Conservation (phyloP, 2,329 filamentous ascomycete genomes). For the Leptographium wingfieldii region DNA sequence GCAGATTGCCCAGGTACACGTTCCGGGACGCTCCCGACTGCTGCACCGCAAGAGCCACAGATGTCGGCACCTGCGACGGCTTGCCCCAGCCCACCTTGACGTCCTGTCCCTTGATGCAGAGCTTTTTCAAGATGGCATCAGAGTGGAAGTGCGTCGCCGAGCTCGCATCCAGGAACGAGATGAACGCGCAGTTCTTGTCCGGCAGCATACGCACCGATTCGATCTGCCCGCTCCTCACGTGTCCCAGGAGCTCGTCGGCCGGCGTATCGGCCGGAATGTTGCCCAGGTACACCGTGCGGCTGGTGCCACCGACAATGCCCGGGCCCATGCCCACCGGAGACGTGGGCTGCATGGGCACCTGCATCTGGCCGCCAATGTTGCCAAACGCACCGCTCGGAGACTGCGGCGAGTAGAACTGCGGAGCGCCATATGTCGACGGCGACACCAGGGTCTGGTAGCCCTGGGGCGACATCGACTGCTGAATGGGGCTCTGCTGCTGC, state of each 20-base stretch:
- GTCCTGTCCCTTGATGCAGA: constrained; percentile 95
- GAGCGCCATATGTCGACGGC: constrained; percentile 68
- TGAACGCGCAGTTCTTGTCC: constrained; percentile 99
- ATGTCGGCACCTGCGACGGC: constrained; percentile 93
- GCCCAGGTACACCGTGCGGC: constrained; percentile 90
- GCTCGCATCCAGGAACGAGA: constrained; percentile 95
- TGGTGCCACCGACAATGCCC: constrained; percentile 78
- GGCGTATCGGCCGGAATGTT: constrained; percentile 98
- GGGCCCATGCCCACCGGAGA: constrained; percentile 65
- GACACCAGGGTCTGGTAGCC: constrained; percentile 78
- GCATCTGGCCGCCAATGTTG: constrained; percentile 46
- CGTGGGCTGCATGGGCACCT: constrained; percentile 51
- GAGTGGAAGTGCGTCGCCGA: constrained; percentile 99
- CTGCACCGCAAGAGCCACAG: constrained; percentile 92
- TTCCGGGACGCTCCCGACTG: constrained; percentile 95
- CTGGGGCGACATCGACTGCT: constrained; percentile 67
- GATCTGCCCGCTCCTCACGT: constrained; percentile 94
- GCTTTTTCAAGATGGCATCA: constrained; percentile 98
- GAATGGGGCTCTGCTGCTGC: constrained; percentile 55
- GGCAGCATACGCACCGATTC: constrained; percentile 95
- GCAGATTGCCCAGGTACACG: constrained; percentile 87
- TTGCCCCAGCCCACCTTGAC: constrained; percentile 99
- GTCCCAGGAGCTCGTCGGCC: constrained; percentile 90
- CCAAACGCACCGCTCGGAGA: constrained; percentile 72
- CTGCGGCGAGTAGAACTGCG: constrained; percentile 73